These are phyloP conservation scores for Termitomyces titanicus DNA, from an alignment of 768 basidiomycete genomes.

Conservation along the genomic window DNA sequence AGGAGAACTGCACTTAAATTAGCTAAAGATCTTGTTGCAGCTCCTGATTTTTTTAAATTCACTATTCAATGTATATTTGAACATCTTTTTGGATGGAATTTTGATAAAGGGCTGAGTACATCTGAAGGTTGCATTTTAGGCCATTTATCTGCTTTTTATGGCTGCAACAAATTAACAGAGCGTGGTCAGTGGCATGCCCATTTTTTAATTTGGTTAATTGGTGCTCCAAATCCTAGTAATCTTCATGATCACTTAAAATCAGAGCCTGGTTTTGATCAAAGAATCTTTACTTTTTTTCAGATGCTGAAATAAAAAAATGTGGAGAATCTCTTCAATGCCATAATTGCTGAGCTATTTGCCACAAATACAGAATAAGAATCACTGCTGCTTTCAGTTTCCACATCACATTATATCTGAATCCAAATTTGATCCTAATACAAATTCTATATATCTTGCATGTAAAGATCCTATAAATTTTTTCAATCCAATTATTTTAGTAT, in stretches of 20 bases:
- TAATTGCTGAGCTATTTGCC: constrained; percentile 14
- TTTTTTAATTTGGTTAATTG: too few relatives aligned
- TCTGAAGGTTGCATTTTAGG: too few relatives aligned
- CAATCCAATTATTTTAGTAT: constrained; percentile 29
- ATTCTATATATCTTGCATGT: constrained; percentile 27
- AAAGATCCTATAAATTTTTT: constrained; percentile 26
- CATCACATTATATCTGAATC: constrained; percentile 25
- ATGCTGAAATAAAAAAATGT: neutral
- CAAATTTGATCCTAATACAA: constrained; percentile 25
- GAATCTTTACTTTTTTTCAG: constrained; percentile 27
- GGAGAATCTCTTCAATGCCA: neutral
- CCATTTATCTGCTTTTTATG: too few relatives aligned
- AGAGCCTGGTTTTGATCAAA: constrained; percentile 1
- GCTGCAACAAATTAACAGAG: too few relatives aligned
- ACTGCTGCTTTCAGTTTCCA: constrained; percentile 29
- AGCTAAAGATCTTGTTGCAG: neutral
- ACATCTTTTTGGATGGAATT: too few relatives aligned
- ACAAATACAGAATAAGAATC: constrained; percentile 25
- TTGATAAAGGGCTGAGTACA: too few relatives aligned
- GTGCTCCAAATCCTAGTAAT: too few relatives aligned
- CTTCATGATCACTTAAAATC: too few relatives aligned
- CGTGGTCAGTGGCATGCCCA: too few relatives aligned
- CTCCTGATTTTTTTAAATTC: neutral
- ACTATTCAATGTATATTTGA: neutral
- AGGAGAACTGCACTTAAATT: too few relatives aligned